Evolutionary conservation across 768 basidiomycete genomes (phyloP).

Genomic region (Rickenella mellea): DNA sequence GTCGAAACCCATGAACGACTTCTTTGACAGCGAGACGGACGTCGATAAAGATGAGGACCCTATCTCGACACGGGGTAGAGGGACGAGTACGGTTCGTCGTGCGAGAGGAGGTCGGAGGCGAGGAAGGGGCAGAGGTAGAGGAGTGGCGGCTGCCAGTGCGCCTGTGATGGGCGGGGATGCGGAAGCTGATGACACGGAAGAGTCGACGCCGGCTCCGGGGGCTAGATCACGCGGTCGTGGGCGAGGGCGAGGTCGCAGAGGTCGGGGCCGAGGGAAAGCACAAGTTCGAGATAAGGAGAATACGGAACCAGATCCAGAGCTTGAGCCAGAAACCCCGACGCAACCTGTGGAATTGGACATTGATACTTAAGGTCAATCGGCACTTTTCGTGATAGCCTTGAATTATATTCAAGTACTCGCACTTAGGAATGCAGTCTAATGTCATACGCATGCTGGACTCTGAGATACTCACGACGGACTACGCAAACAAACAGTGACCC

Average conservation of each 20-base stretch:
- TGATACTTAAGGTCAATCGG: no score
- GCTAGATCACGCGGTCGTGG: constrained; percentile 23
- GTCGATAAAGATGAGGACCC: constrained; percentile 35
- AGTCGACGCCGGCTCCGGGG: constrained; percentile 13
- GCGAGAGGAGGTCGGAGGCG: constrained; percentile 18
- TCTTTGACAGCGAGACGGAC: constrained; percentile 65
- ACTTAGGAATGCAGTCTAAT: no score
- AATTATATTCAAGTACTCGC: no score
- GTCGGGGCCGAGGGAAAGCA: neutral
- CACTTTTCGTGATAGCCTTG: no score
- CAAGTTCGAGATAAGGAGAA: neutral
- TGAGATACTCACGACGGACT: no score
- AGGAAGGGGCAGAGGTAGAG: constrained; percentile 18
- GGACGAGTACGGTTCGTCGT: constrained; percentile 14
- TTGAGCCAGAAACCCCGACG: neutral
- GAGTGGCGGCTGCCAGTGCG: constrained; percentile 9
- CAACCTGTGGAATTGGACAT: neutral
- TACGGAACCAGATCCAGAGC: neutral
- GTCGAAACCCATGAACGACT: constrained; percentile 53
- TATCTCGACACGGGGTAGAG: constrained; percentile 21
- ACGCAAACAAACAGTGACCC: no score
- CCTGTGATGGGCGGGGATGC: constrained; percentile 16
- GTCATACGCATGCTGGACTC: no score
- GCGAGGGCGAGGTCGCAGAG: constrained; percentile 4
- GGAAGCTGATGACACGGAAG: constrained; percentile 30